Conservation (phyloP, 164 flowering plant species). For the Houttuynia cordata region DNA sequence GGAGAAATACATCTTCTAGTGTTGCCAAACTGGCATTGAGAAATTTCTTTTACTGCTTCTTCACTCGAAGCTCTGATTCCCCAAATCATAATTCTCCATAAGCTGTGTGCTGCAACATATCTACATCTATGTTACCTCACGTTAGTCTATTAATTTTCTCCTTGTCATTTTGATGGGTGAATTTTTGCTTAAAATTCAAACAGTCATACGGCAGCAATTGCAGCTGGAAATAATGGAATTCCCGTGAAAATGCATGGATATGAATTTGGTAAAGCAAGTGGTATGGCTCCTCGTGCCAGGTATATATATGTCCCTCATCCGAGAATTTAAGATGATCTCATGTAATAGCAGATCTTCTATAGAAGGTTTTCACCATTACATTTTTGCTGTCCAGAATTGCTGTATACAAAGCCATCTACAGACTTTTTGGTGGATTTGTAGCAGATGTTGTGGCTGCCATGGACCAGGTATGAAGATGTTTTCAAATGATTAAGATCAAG, state of each 20-base stretch:
- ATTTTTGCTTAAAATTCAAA: constrained; percentile 4
- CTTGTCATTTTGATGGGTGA: background rate
- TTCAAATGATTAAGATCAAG: too few species aligned
- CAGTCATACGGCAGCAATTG: constrained; percentile 98
- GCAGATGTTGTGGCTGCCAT: constrained; percentile 98
- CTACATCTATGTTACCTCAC: background rate
- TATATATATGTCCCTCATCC: constrained; percentile 9
- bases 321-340: background rate
- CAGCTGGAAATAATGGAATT: constrained; percentile 98
- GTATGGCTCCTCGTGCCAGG: constrained; percentile 99
- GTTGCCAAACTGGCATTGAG: background rate
- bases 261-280: constrained; percentile 97
- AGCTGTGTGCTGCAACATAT: background rate
- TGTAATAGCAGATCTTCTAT: background rate
- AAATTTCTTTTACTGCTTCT: too few species aligned
- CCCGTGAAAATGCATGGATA: constrained; percentile 80
- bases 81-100: background rate
- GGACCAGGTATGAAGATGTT: constrained; percentile 55
- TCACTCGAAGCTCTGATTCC: background rate
- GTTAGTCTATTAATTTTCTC: too few species aligned
- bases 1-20: too few species aligned
- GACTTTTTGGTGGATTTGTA: constrained; percentile 94
- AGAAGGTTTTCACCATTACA: background rate
- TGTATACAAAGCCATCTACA: constrained; percentile 95
- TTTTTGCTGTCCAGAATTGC: constrained; percentile 52